Percentiles rank a stretch among this genome's conserved stretches.
Evolutionary conservation across 106 monocot species (phyloP).

Genomic region (Dendrobium chrysotoxum): DNA sequence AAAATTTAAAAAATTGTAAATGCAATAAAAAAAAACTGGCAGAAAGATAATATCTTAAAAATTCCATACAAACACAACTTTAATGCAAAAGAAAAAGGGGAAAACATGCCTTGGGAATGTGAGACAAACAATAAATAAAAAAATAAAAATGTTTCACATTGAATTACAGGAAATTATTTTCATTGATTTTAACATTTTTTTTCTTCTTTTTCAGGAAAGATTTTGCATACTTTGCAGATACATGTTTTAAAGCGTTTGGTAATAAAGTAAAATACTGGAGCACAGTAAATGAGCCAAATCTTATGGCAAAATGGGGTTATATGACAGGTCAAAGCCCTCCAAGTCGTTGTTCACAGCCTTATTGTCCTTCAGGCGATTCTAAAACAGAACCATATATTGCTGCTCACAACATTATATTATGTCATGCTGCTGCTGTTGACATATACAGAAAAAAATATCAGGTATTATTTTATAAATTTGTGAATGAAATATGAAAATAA

Average conservation of each 20-base stretch:
- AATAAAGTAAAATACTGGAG: constrained; percentile 50
- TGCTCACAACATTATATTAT: constrained; percentile 37
- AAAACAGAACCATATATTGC: constrained; percentile 32
- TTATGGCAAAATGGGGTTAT: constrained; percentile 29
- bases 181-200: too few relatives aligned
- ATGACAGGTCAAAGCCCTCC: constrained; percentile 34
- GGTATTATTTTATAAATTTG: constrained; percentile 11
- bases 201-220: constrained; percentile 29
- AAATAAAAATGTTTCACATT: too few relatives aligned
- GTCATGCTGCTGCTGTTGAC: constrained; percentile 32
- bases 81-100: too few relatives aligned
- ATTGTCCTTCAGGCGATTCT: constrained; percentile 31
- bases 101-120: too few relatives aligned
- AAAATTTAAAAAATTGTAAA: too few relatives aligned
- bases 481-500: too few relatives aligned
- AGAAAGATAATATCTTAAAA: too few relatives aligned
- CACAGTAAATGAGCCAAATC: constrained; percentile 53
- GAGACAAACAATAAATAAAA: too few relatives aligned
- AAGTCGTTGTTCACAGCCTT: constrained; percentile 32
- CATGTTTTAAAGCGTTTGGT: constrained; percentile 52
- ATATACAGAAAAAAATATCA: constrained; percentile 40
- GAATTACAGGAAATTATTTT: too few relatives aligned
- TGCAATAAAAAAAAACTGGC: too few relatives aligned
- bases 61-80: too few relatives aligned
- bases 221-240: constrained; percentile 42